These are phyloP conservation scores for Aspergillus uvarum DNA, from an alignment of 2,329 filamentous ascomycete species.

Conservation along the genomic window DNA sequence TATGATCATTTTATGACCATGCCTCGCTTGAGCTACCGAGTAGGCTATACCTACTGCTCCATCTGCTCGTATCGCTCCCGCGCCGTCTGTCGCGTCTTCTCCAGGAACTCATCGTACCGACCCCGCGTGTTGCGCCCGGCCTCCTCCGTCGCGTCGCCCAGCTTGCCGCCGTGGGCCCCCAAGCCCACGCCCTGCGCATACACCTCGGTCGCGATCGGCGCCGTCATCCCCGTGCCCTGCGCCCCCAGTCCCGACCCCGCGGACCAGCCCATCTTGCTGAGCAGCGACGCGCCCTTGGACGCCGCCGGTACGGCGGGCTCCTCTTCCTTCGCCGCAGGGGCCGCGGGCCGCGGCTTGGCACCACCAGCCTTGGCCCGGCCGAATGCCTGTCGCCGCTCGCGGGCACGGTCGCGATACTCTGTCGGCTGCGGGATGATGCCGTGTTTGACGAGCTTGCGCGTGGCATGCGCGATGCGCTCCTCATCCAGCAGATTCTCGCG, in stretches of 20 bases:
- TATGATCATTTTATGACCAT: too few species aligned
- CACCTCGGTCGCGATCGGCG: conserved; percentile 49
- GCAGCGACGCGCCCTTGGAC: conserved; percentile 52
- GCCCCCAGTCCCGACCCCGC: conserved; percentile 50
- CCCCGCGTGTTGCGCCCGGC: conserved; percentile 50
- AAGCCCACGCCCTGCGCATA: conserved; percentile 53
- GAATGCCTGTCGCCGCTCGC: conserved; percentile 47
- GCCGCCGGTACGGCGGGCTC: conserved; percentile 30
- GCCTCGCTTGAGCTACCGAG: too few species aligned
- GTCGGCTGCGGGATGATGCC: conserved; percentile 35
- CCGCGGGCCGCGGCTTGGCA: conserved; percentile 22
- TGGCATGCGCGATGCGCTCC: conserved; percentile 43
- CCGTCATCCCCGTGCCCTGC: conserved; percentile 49
- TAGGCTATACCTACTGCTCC: conserved; percentile 16
- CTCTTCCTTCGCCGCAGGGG: conserved; percentile 31
- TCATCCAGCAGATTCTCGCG: conserved; percentile 55
- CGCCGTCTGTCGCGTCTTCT: conserved; percentile 48
- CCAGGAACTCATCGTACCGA: conserved; percentile 49
- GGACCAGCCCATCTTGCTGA: conserved; percentile 54
- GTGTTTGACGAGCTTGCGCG: conserved; percentile 46
- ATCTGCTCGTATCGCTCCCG: conserved; percentile 50
- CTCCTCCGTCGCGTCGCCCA: conserved; percentile 51
- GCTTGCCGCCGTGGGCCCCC: conserved; percentile 50
- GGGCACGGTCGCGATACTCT: conserved; percentile 50
- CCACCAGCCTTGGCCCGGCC: conserved; percentile 30